Conservation (phyloP, 805 yeast species). For the Kuraishia molischiana region DNA sequence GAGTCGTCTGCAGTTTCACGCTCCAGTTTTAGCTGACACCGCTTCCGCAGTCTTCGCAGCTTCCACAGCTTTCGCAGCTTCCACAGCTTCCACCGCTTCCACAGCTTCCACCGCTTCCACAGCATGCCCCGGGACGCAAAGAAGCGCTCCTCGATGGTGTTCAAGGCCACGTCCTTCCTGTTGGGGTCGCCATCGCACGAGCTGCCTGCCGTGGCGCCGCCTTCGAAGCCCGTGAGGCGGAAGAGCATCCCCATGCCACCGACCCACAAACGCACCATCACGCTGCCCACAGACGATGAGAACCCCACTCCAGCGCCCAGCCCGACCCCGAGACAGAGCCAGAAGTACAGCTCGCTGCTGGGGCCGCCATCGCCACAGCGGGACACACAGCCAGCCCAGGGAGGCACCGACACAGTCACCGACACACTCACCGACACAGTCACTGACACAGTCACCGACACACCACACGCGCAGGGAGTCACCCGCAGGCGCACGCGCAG, state of each 20-base stretch:
- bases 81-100: no score
- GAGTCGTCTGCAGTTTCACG: no score
- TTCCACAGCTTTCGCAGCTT: no score
- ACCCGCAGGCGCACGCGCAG: not conserved
- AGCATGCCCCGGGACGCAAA: no score
- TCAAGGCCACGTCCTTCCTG: not conserved
- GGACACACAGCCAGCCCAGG: no score
- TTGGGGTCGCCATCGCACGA: not conserved
- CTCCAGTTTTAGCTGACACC: no score
- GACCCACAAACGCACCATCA: not conserved
- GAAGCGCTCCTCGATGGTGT: not conserved
- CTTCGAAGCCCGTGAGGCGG: not conserved
- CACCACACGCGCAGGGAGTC: not conserved
- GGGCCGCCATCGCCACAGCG: not conserved
- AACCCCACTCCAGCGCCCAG: not conserved
- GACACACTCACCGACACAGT: no score
- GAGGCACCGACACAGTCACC: not conserved
- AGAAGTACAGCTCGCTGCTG: not conserved
- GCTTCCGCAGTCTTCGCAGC: no score
- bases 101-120: no score
- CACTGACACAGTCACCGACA: not conserved
- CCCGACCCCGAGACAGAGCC: not conserved
- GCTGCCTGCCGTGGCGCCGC: no score
- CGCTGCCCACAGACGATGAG: not conserved
- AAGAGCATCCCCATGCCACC: not conserved